These are phyloP conservation scores for Auxenochlorella pyrenoidosa DNA, from an alignment of 139 green algal genomes.

Conservation along the genomic window DNA sequence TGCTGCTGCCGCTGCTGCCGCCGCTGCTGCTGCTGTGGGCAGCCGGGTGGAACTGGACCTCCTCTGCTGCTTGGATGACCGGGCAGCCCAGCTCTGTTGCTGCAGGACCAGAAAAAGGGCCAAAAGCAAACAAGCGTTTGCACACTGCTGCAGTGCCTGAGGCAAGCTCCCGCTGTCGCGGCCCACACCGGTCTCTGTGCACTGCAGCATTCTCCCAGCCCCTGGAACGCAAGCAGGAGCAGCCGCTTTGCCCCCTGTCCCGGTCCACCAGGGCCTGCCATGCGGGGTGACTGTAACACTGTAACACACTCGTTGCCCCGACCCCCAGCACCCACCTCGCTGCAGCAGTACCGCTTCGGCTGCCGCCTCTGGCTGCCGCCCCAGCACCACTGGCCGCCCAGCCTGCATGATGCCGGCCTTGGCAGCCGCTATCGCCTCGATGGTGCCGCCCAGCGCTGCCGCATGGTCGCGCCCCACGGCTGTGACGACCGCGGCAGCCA, in stretches of 20 bases:
- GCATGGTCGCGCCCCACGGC: constrained; percentile 73
- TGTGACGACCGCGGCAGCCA: constrained; percentile 56
- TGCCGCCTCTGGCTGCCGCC: constrained; percentile 59
- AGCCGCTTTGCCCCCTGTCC: too few species aligned
- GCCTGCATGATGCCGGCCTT: constrained; percentile 87
- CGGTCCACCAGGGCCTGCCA: too few species aligned
- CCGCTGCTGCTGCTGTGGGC: background rate
- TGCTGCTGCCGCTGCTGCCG: background rate
- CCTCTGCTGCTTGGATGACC: constrained; percentile 6
- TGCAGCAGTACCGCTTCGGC: constrained; percentile 49
- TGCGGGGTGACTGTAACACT: too few species aligned
- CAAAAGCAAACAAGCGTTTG: background rate
- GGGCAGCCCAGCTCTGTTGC: constrained; percentile 27
- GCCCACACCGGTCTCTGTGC: background rate
- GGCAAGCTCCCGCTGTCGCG: background rate
- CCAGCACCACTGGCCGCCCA: constrained; percentile 70
- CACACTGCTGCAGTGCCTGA: background rate
- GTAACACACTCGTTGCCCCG: too few species aligned
- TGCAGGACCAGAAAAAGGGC: background rate
- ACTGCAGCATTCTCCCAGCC: too few species aligned
- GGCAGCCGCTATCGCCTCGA: constrained; percentile 72
- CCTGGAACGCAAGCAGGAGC: background rate
- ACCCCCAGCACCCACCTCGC: constrained; percentile 2
- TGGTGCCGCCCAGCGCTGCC: constrained; percentile 73
- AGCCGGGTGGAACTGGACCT: constrained; percentile 21